Conservation (phyloP, 2,329 filamentous ascomycete species). For the Falciphora oryzae region DNA sequence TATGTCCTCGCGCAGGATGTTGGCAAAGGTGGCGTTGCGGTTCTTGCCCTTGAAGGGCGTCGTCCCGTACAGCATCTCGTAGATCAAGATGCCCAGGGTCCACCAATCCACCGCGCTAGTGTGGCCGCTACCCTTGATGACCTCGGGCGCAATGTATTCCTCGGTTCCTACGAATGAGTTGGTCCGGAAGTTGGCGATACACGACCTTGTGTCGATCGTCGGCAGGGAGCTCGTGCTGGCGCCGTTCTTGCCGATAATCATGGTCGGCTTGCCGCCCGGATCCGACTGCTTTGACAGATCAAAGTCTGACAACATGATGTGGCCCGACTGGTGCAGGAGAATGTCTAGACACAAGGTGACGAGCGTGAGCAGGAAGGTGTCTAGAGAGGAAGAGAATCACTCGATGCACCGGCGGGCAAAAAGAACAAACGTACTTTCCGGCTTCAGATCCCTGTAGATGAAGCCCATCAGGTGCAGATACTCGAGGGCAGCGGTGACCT, state of each 20-base stretch:
- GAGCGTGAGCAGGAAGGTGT: neutral
- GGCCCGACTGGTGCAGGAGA: conserved; percentile 94
- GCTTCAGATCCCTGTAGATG: conserved; percentile 96
- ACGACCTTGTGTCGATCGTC: conserved; percentile 98
- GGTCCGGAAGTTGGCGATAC: conserved; percentile 95
- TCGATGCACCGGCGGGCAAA: neutral
- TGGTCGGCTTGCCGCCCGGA: conserved; percentile 89
- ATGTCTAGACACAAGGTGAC: conserved; percentile 60
- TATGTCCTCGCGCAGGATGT: conserved; percentile 92
- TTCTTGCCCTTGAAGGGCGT: conserved; percentile 99
- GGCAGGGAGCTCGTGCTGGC: conserved; percentile 81
- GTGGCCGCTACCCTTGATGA: conserved; percentile 97
- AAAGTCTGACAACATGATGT: conserved; percentile 99
- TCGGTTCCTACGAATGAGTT: conserved; percentile 99
- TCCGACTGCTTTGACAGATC: conserved; percentile 98
- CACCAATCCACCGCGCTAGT: conserved; percentile 99
- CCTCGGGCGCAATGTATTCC: conserved; percentile 97
- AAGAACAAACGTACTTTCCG: conserved; percentile 70
- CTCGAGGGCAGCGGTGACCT: conserved; percentile 93
- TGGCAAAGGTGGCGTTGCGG: conserved; percentile 94
- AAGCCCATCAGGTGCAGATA: conserved; percentile 99
- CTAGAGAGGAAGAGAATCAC: neutral
- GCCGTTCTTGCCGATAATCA: conserved; percentile 91
- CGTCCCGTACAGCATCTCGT: conserved; percentile 98
- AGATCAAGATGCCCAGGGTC: conserved; percentile 94